Conservation (phyloP, 2,329 filamentous ascomycete species). For the Paecilomyces fulvus region DNA sequence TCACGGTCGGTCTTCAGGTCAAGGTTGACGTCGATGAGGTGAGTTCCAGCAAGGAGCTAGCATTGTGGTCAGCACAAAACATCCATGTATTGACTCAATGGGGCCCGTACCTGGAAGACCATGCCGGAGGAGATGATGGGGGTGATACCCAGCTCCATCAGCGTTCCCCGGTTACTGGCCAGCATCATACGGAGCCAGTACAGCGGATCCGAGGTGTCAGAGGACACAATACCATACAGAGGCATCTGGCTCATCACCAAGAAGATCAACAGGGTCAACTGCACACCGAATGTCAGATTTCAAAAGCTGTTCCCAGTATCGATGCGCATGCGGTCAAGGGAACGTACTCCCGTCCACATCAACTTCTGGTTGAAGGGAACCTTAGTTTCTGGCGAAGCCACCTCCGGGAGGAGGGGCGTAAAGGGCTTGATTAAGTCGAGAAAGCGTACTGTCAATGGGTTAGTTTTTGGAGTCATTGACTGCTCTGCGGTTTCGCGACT, state of each 20-base stretch:
- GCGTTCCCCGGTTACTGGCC: slow-evolving; percentile 92
- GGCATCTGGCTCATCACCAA: slow-evolving; percentile 99
- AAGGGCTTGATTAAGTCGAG: slow-evolving; percentile 99
- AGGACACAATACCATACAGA: slow-evolving; percentile 97
- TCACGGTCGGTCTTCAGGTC: slow-evolving; percentile 99
- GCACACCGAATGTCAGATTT: slow-evolving; percentile 10
- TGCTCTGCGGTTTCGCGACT: slow-evolving; percentile 7
- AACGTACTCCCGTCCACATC: slow-evolving; percentile 73
- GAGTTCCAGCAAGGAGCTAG: slow-evolving; percentile 88
- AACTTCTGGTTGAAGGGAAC: slow-evolving; percentile 97
- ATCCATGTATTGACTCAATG: neutral
- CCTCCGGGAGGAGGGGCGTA: slow-evolving; percentile 98
- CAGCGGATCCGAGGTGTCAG: slow-evolving; percentile 93
- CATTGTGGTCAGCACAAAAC: slow-evolving; percentile 9
- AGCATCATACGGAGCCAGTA: slow-evolving; percentile 99
- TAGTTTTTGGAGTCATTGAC: slow-evolving; percentile 13
- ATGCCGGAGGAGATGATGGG: slow-evolving; percentile 99
- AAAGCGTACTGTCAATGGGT: slow-evolving; percentile 67
- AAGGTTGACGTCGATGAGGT: slow-evolving; percentile 99
- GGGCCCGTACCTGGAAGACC: slow-evolving; percentile 74
- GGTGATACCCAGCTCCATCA: slow-evolving; percentile 95
- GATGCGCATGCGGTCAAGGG: slow-evolving; percentile 5
- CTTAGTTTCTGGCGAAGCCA: slow-evolving; percentile 96
- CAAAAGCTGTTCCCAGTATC: slow-evolving; percentile 5
- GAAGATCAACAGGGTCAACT: slow-evolving; percentile 92